A percentile compares a stretch with the other conserved stretches of the same genome.
Evolutionary conservation across 148 eudicot species (phyloP).

Genomic region (Polygonum aviculare): DNA sequence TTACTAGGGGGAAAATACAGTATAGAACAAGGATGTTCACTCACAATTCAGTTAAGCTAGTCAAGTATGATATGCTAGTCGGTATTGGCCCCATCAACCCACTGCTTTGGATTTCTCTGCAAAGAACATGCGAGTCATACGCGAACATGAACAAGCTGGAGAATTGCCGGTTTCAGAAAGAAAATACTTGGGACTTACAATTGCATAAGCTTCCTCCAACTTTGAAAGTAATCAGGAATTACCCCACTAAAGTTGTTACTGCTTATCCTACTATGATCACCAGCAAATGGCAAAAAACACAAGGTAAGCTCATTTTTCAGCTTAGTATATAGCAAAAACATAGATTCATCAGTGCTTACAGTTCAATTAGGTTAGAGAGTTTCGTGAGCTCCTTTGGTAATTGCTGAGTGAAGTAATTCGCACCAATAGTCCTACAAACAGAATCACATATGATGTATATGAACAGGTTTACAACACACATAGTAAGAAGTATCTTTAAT

Average conservation of each 20-base stretch:
- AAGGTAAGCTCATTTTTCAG: background rate
- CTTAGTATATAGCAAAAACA: background rate
- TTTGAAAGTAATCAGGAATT: conserved; percentile 53
- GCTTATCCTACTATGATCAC: conserved; percentile 48
- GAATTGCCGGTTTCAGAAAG: background rate
- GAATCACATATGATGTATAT: background rate
- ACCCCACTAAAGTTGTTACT: conserved; percentile 51
- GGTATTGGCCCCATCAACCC: conserved; percentile 73
- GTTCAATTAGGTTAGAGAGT: conserved; percentile 31
- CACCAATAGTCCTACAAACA: conserved; percentile 34
- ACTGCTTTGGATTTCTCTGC: conserved; percentile 65
- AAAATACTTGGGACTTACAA: conserved; percentile 35
- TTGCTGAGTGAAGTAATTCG: conserved; percentile 40
- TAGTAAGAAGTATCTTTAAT: no score
- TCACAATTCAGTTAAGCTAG: conserved; percentile 43
- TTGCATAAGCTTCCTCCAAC: conserved; percentile 45
- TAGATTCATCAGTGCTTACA: conserved; percentile 28
- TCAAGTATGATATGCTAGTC: conserved; percentile 31
- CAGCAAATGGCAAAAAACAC: background rate
- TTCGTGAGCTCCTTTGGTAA: conserved; percentile 35
- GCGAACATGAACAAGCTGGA: background rate
- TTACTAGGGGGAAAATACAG: background rate
- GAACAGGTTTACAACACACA: background rate
- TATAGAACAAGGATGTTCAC: conserved; percentile 12
- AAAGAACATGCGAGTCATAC: conserved; percentile 3